A percentile compares a stretch with the other conserved stretches of the same genome.
These are phyloP conservation scores for Russula abietina DNA, from an alignment of 768 basidiomycete genomes.

Conservation along the genomic window DNA sequence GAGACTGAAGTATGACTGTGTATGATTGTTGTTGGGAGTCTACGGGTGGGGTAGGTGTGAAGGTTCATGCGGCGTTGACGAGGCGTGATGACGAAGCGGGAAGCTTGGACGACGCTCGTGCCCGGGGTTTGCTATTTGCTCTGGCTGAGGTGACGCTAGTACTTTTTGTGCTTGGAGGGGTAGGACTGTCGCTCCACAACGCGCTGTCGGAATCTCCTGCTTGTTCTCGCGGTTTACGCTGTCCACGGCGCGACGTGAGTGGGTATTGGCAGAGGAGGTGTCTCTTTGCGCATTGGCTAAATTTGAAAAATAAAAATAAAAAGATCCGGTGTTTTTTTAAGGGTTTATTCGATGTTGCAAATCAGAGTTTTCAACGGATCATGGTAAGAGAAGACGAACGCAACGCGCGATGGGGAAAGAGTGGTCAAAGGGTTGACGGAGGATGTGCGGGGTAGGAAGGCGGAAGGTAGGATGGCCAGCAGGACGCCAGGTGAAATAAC, in stretches of 20 bases:
- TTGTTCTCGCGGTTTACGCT: slow-evolving; percentile 20
- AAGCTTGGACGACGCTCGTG: slow-evolving; percentile 5
- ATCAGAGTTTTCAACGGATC: background rate
- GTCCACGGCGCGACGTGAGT: slow-evolving; percentile 28
- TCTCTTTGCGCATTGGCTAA: slow-evolving; percentile 25
- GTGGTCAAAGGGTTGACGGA: background rate
- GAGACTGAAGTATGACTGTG: background rate
- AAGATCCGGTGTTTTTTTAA: too few species aligned
- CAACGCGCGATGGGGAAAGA: background rate
- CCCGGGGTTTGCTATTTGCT: slow-evolving; percentile 19
- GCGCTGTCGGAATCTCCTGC: background rate
- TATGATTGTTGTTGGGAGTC: background rate
- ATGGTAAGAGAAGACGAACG: too few species aligned
- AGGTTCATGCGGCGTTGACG: background rate
- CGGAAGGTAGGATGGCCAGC: background rate
- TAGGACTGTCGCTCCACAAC: background rate
- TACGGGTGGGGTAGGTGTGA: too few species aligned
- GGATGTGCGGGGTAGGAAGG: background rate
- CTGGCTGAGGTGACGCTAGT: slow-evolving; percentile 9
- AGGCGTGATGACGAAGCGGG: background rate
- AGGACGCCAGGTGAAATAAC: background rate
- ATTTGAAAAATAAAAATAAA: too few species aligned
- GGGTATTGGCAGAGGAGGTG: slow-evolving; percentile 21
- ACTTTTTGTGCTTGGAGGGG: background rate
- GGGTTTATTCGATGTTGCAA: background rate